A percentile compares a stretch with the other conserved stretches of the same genome.
phyloP scores from a whole-genome alignment of 208 protist genomes.

The Novymonas esmeraldas region DNA sequence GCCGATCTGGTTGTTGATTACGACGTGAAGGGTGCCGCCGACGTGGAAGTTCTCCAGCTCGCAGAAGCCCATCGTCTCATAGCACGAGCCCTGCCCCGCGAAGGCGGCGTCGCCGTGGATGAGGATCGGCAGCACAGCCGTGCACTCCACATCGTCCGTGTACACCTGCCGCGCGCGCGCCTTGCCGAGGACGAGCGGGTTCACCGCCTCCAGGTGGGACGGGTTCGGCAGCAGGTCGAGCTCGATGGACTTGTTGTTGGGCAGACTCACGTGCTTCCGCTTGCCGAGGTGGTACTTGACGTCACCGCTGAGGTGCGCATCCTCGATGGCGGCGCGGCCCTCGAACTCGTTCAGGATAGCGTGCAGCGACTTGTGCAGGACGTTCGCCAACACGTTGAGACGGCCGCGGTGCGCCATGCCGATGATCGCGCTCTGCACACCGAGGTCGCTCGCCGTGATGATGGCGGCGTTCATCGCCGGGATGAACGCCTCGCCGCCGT shows the following conservation, averaged over 20 bases:
- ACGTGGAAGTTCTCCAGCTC: conserved; percentile 95
- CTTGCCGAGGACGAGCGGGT: conserved; percentile 98
- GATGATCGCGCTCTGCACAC: conserved; percentile 92
- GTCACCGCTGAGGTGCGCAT: conserved; percentile 82
- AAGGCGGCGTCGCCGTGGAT: conserved; percentile 99
- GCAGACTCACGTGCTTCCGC: conserved; percentile 63
- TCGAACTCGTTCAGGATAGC: conserved; percentile 93
- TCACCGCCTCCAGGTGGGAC: conserved; percentile 99
- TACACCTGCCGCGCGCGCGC: conserved; percentile 93
- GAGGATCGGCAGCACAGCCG: conserved; percentile 85
- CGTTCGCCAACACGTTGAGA: conserved; percentile 97
- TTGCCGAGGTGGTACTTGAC: conserved; percentile 98
- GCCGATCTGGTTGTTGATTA: conserved; percentile 99
- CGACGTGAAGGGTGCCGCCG: conserved; percentile 98
- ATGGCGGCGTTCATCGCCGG: conserved; percentile 95
- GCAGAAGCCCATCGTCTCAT: conserved; percentile 96
- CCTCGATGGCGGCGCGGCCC: conserved; percentile 48
- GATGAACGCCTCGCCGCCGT: conserved; percentile 97
- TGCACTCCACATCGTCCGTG: conserved; percentile 74
- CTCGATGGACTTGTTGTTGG: conserved; percentile 89
- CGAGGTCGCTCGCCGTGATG: conserved; percentile 75
- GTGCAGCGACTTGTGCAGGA: conserved; percentile 93
- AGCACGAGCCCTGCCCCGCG: conserved; percentile 96
- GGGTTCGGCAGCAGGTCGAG: conserved; percentile 98
- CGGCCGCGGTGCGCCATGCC: conserved; percentile 99